These are phyloP conservation scores for Alternaria incomplexa DNA, from an alignment of 2,329 filamentous ascomycete genomes.

Conservation along the genomic window DNA sequence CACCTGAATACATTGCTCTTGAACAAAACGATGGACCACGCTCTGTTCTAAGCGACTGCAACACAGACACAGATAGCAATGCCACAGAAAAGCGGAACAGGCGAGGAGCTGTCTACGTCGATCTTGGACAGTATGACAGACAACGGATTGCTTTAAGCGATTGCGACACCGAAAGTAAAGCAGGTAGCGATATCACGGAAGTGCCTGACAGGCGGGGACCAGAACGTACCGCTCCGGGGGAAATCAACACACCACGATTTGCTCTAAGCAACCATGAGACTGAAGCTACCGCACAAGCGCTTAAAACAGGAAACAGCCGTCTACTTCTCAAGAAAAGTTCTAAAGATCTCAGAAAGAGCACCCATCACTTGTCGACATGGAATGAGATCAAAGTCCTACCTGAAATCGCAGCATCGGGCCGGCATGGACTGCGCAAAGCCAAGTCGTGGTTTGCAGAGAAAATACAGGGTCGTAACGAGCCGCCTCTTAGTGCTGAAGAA, in stretches of 20 bases:
- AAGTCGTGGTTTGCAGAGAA: background rate
- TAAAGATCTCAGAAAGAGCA: background rate
- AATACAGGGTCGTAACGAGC: background rate
- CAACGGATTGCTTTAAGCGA: no score
- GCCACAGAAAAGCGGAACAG: background rate
- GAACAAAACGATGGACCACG: background rate
- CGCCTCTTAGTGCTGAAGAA: background rate
- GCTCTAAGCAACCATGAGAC: rapidly evolving
- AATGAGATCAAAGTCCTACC: background rate
- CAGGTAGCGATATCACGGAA: background rate
- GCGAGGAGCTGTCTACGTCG: no score
- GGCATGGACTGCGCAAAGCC: background rate
- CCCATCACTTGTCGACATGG: background rate
- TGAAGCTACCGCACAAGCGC: background rate
- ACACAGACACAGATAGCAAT: background rate
- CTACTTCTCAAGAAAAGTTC: background rate
- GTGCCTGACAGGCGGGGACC: background rate
- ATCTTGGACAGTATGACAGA: no score
- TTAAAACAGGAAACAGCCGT: background rate
- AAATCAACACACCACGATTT: background rate
- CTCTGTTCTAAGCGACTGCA: background rate
- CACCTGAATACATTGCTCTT: background rate
- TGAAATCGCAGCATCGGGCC: background rate
- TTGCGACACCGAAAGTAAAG: background rate
- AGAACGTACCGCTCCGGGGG: background rate